Base-by-base conservation (phyloP, 331 rosid genomes). In the Quercus lobata region DNA sequence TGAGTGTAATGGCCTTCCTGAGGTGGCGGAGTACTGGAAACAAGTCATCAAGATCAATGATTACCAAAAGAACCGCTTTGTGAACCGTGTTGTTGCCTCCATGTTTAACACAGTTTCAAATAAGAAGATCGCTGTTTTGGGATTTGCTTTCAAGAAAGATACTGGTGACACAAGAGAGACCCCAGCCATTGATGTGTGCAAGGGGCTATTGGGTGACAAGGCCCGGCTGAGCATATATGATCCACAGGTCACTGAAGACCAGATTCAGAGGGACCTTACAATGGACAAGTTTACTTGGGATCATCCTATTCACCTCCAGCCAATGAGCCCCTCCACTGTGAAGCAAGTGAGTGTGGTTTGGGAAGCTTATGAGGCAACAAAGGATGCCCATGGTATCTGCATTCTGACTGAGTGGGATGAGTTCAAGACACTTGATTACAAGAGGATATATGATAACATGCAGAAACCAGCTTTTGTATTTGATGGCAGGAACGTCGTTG, bases 1-100 rank as follows among this genome's bases (percentile, higher is more conserved):
- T 18, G 94, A 91, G 84, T 88, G 94, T 80, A 90, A 90, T 83
- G 96, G 96, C 79, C 90, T 91, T 30, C 91, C 93, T 11, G 96
- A 91, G 80, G 96, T 91, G 77, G 94, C 94, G 3, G 94, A 90
- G 82, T 90, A 90, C 84, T 90, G 94, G 94, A 90, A 90, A 79
- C 94, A 90, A 75, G 92, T 90, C 41, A 88, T 90, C 89, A 88
- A 88, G 94, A 87, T 90, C 58, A 90, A 90, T 2, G 96, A 91
- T 34, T 91, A 91, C 41, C 96, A 91, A 85, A 91, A 91, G 87
- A 84, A 60, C 19, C 96, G 96, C 16, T 91, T 91, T 32, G 96
- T 91, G 68, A 91, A 91, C 77, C 91, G 96, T 15, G 91, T 89
- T 1, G 96, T 91, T 6, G 15, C 96, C 3, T 91, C 96, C 2